A percentile compares a stretch with the other conserved stretches of the same genome.
phyloP scores from a whole-genome alignment of 176 grass and related monocot species.

The Triticum urartu region DNA sequence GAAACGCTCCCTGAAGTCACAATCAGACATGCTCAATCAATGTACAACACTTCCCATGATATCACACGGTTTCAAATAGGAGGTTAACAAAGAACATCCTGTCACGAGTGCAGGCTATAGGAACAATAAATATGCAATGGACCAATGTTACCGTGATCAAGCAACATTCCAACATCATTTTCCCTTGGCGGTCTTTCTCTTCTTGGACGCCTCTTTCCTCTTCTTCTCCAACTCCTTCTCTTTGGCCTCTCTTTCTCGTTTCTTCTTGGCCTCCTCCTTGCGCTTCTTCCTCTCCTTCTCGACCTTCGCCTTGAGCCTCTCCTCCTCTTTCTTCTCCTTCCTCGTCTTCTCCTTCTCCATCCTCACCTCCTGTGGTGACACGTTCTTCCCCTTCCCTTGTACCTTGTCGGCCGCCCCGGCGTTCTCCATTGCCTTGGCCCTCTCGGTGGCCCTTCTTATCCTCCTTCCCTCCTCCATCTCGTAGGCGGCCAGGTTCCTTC shows the following conservation, averaged over 20 bases:
- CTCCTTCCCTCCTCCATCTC: conserved; percentile 38
- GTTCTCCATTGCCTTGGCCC: neutral
- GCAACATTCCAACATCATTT: neutral
- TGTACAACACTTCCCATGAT: neutral
- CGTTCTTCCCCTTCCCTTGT: neutral
- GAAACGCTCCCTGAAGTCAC: neutral
- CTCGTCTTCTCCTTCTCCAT: conserved; percentile 23
- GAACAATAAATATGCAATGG: neutral
- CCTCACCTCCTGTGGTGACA: neutral
- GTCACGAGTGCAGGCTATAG: neutral
- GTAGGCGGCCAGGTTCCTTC: conserved; percentile 15
- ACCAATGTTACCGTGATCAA: neutral
- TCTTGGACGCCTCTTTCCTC: conserved; percentile 13
- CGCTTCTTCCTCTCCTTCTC: conserved; percentile 26
- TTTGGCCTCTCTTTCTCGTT: neutral
- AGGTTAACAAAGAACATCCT: neutral
- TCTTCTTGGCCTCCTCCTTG: neutral
- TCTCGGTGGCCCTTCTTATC: neutral
- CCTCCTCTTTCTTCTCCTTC: neutral
- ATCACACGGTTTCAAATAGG: neutral
- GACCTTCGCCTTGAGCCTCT: neutral
- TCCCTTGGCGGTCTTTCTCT: neutral
- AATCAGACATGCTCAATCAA: neutral
- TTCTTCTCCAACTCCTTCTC: conserved; percentile 18
- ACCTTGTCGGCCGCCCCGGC: neutral